Evolutionary conservation across 2,329 filamentous ascomycete genomes (phyloP), one percentile per base, ranked within the genome.

Genomic region (Penicillium sp.): DNA sequence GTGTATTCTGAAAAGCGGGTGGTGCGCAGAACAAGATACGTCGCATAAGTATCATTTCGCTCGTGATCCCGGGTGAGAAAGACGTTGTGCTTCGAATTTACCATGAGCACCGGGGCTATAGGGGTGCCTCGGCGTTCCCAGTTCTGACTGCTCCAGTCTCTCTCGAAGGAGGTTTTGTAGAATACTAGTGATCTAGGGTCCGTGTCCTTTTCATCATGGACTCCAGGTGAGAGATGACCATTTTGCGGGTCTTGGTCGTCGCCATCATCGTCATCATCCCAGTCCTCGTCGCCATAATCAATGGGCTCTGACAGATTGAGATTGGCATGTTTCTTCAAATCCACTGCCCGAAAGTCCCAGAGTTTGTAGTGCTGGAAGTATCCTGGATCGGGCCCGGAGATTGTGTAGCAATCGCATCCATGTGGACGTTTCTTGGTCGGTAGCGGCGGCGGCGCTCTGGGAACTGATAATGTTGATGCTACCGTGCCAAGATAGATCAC

Each of bases 311-410:
- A 27, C 13, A 49, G 15, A 31, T 29, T 47, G 17, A 39, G 50
- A 49, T 62, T 50, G 64, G 61, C 47, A 68, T 68, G 44, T 72
- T 70, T 55, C 38, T 48, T 63, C n/a, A 74, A 64, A 19, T 71
- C 66, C 8, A 81, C 70, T 39, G 74, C 70, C 27, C 80, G 78
- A 61, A 82, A 82, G 67, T 82, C 80, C 71, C 76, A 82, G 66
- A 83, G 78, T 50, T 75, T 77, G 71, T 82, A 78, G 67, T 82
- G 75, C 47, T 79, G 75, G 63, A 83, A 83, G 68, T 80, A 81
- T 7, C 74, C 70, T 19, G 76, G 75, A 9, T 76, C 70, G 3
- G 76, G 63, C 6, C 73, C 73, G 1, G 76, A 74, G 29, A 81
- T 73, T 9, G 77, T 71, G 59, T 81, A 82, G 69, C 80, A 82